A percentile compares a stretch with the other conserved stretches of the same genome.
Evolutionary conservation across 75 land plant species (phyloP).

Genomic region (Pinus taeda): DNA sequence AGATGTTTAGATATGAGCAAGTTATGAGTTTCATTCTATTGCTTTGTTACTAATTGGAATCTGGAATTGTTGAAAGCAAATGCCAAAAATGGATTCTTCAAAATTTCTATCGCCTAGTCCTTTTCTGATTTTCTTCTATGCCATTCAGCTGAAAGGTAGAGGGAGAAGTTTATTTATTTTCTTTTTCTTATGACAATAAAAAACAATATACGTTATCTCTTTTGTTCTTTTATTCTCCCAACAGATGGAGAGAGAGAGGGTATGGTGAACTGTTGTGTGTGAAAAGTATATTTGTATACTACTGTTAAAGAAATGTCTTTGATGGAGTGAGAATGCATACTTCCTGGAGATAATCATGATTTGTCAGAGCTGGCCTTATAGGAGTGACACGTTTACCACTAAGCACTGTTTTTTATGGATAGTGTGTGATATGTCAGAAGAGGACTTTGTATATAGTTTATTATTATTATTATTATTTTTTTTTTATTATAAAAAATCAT

Average conservation of each 20-base stretch:
- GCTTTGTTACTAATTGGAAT: not conserved
- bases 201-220: not conserved
- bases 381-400: too few species aligned
- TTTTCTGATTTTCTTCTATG: not conserved
- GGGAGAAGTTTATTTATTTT: not conserved
- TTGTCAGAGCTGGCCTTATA: too few species aligned
- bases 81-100: not conserved
- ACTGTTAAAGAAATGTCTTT: too few species aligned
- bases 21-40: constrained; percentile 1
- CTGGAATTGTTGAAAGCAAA: not conserved
- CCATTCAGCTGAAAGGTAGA: not conserved
- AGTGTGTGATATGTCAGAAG: too few species aligned
- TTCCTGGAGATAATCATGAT: too few species aligned
- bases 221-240: not conserved
- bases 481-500: too few species aligned
- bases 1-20: not conserved
- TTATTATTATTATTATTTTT: too few species aligned
- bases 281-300: too few species aligned
- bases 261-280: too few species aligned
- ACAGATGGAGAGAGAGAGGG: not conserved
- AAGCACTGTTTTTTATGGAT: too few species aligned
- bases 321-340: too few species aligned
- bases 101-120: not conserved
- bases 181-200: not conserved
- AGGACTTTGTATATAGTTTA: too few species aligned